These are phyloP conservation scores for Melampsora americana DNA, from an alignment of 1,284 basidiomycete species.

Conservation along the genomic window DNA sequence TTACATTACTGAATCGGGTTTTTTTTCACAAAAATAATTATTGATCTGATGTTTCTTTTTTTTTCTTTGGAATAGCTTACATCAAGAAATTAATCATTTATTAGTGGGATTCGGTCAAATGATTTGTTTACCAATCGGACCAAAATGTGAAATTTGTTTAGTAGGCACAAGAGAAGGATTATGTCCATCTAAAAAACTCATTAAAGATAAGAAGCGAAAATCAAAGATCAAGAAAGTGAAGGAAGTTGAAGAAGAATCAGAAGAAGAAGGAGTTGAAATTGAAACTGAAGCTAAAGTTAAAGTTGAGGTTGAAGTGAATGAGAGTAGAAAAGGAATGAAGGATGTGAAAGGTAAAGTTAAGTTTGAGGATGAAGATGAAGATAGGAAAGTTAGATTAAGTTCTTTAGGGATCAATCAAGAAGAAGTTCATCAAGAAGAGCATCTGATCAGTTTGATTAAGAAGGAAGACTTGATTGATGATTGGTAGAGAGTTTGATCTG, in stretches of 20 bases:
- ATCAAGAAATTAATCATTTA: constrained; percentile 77
- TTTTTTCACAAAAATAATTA: no score
- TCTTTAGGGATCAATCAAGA: not conserved
- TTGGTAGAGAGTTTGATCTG: no score
- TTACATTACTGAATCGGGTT: no score
- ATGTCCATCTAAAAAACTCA: constrained; percentile 54
- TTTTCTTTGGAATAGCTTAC: constrained; percentile 59
- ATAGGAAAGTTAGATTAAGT: no score
- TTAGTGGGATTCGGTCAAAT: constrained; percentile 91
- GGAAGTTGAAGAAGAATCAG: not conserved
- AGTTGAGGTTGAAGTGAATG: not conserved
- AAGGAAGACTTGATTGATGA: not conserved
- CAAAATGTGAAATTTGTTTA: constrained; percentile 73
- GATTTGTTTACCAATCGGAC: constrained; percentile 76
- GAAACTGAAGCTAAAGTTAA: not conserved
- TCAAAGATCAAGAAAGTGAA: constrained; percentile 4
- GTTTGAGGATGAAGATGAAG: not conserved
- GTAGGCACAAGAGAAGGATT: constrained; percentile 53
- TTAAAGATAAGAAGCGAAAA: constrained; percentile 13
- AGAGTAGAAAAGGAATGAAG: not conserved
- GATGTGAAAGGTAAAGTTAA: not conserved
- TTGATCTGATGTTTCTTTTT: no score
- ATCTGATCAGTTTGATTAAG: not conserved
- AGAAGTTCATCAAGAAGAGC: not conserved
- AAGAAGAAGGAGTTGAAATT: not conserved